Evolutionary conservation across 345 rosid genomes (phyloP).

Genomic region (Populus deltoides): DNA sequence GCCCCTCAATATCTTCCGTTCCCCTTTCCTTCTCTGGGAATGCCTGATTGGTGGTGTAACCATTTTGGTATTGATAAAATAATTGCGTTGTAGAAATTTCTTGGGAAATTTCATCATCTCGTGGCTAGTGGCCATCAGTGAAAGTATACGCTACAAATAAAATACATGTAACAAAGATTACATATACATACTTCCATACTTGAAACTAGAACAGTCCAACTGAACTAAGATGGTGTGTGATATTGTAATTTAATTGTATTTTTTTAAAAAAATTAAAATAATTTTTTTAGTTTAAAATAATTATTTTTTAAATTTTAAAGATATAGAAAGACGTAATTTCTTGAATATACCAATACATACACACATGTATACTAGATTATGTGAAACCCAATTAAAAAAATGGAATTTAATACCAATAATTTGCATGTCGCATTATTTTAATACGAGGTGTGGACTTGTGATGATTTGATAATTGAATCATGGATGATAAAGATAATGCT

Average conservation of each 20-base stretch:
- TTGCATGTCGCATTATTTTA: conserved; percentile 1
- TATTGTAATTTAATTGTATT: too few species aligned
- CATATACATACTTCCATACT: too few species aligned
- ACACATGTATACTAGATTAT: too few species aligned
- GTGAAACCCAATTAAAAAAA: too few species aligned
- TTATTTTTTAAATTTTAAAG: too few species aligned
- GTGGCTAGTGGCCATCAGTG: background rate
- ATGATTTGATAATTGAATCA: conserved; percentile 34
- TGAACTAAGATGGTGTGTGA: too few species aligned
- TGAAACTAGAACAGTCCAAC: too few species aligned
- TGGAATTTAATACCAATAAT: background rate
- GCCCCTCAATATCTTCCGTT: background rate
- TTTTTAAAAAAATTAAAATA: too few species aligned
- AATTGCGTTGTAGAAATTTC: conserved; percentile 25
- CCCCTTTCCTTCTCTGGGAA: background rate
- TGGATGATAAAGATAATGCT: conserved; percentile 18
- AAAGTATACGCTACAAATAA: background rate
- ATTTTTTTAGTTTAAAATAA: too few species aligned
- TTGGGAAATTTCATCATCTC: background rate
- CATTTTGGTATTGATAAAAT: conserved; percentile 17
- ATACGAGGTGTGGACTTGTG: conserved; percentile 9
- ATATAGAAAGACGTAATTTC: too few species aligned
- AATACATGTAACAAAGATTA: background rate
- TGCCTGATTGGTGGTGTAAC: conserved; percentile 16
- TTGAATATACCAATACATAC: too few species aligned